A percentile compares a stretch with the other conserved stretches of the same genome.
phyloP scores from a whole-genome alignment of 2,329 filamentous ascomycete genomes.

The Phoma sp. region DNA sequence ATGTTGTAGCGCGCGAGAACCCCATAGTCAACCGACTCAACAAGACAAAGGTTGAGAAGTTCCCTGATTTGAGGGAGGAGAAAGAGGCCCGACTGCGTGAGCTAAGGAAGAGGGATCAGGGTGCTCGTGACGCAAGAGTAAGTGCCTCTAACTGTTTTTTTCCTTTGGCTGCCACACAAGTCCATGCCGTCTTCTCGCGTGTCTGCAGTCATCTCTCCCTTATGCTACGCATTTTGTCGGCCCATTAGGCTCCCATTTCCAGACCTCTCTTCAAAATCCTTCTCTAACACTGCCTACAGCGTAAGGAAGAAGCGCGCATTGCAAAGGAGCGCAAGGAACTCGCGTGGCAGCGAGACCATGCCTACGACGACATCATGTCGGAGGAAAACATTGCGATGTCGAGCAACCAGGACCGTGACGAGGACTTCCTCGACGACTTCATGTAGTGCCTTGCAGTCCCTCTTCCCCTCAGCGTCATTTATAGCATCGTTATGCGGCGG shows the following conservation, averaged over 20 bases:
- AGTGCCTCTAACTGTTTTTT: slow-evolving; percentile 22
- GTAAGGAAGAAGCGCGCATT: slow-evolving; percentile 76
- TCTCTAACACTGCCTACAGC: slow-evolving; percentile 55
- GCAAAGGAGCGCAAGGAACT: slow-evolving; percentile 84
- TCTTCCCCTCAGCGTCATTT: neutral
- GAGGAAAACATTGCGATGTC: slow-evolving; percentile 79
- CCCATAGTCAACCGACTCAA: slow-evolving; percentile 95
- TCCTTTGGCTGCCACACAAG: neutral
- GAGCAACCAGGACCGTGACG: slow-evolving; percentile 85
- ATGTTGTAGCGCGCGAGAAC: slow-evolving; percentile 84
- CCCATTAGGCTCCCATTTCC: no score
- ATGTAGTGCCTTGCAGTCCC: slow-evolving; percentile 27
- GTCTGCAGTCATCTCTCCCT: neutral
- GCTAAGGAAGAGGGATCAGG: slow-evolving; percentile 75
- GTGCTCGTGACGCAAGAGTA: slow-evolving; percentile 68
- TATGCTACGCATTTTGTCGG: no score
- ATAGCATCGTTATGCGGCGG: slow-evolving; percentile 10
- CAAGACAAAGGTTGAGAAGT: slow-evolving; percentile 91
- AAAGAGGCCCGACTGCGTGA: slow-evolving; percentile 78
- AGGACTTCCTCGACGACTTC: slow-evolving; percentile 88
- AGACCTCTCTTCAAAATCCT: neutral
- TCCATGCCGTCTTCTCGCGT: neutral
- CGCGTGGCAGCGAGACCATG: slow-evolving; percentile 96
- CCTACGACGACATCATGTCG: slow-evolving; percentile 89
- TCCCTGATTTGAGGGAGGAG: slow-evolving; percentile 82